Percentiles rank a stretch among this genome's conserved stretches.
These are phyloP conservation scores for Colletotrichum scovillei DNA, from an alignment of 2,329 filamentous ascomycete genomes.

Conservation along the genomic window DNA sequence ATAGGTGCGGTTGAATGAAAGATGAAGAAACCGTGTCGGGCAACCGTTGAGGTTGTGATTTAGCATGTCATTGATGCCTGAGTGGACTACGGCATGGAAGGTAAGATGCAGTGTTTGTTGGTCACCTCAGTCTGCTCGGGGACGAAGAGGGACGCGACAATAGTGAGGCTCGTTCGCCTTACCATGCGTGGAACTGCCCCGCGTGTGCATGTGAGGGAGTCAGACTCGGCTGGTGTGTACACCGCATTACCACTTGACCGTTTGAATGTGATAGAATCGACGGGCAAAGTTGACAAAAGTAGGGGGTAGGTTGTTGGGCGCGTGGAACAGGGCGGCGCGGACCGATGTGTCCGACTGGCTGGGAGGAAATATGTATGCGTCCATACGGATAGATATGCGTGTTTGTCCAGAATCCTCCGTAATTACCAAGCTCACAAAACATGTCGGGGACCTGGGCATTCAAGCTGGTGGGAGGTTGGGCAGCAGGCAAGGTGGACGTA, in stretches of 20 bases:
- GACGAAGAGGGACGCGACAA: background rate
- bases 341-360: background rate
- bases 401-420: too few species aligned
- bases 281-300: background rate
- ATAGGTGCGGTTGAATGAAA: background rate
- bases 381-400: too few species aligned
- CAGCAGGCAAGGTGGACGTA: background rate
- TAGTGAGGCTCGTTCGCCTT: background rate
- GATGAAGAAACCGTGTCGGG: background rate
- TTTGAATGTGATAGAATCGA: background rate
- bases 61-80: background rate
- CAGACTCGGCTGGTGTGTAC: too few species aligned
- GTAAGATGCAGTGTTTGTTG: background rate
- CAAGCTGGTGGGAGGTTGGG: constrained; percentile 1
- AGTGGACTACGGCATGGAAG: background rate
- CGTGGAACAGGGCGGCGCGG: background rate
- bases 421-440: background rate
- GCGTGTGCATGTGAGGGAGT: background rate
- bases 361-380: background rate
- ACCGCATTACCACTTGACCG: too few species aligned
- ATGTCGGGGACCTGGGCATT: background rate
- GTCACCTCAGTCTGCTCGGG: background rate
- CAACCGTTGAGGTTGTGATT: background rate
- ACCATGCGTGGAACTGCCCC: background rate
- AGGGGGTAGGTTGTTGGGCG: background rate